These are phyloP conservation scores for Aureobasidium sp. DNA, from an alignment of 2,329 filamentous ascomycete genomes.

Conservation along the genomic window DNA sequence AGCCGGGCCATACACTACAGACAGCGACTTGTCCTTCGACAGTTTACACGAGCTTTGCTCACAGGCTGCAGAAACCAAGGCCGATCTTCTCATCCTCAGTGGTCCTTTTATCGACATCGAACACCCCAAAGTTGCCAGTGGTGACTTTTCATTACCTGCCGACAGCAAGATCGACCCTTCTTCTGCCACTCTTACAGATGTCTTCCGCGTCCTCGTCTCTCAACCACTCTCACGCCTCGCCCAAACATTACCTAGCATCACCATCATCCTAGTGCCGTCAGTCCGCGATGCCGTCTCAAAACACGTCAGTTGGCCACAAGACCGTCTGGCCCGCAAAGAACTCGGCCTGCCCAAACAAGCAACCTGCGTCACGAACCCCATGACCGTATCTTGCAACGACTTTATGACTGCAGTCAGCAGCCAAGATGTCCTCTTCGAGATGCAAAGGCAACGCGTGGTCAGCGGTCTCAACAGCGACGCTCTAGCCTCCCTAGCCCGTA, in stretches of 20 bases:
- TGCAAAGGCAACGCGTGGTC: slow-evolving; percentile 42
- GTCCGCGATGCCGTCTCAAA: slow-evolving; percentile 73
- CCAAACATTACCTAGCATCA: slow-evolving; percentile 64
- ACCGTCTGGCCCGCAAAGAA: slow-evolving; percentile 60
- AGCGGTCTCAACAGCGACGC: slow-evolving; percentile 58
- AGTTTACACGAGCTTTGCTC: slow-evolving; percentile 74
- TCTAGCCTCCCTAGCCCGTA: slow-evolving; percentile 62
- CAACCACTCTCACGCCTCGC: slow-evolving; percentile 63
- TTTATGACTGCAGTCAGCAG: slow-evolving; percentile 71
- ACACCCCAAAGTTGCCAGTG: slow-evolving; percentile 70
- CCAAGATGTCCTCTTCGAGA: slow-evolving; percentile 76
- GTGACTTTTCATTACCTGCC: slow-evolving; percentile 36
- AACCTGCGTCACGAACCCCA: slow-evolving; percentile 79
- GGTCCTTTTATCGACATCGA: slow-evolving; percentile 90
- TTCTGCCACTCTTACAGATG: slow-evolving; percentile 67
- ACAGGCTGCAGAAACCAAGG: slow-evolving; percentile 63
- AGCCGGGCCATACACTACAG: slow-evolving; percentile 83
- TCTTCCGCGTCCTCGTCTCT: slow-evolving; percentile 76
- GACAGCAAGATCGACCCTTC: slow-evolving; percentile 47
- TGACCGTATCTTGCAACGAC: slow-evolving; percentile 84
- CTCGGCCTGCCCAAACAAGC: slow-evolving; percentile 70
- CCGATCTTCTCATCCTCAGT: slow-evolving; percentile 69
- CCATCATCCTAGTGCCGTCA: slow-evolving; percentile 75
- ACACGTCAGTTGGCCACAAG: slow-evolving; percentile 81
- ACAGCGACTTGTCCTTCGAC: slow-evolving; percentile 86